Evolutionary conservation across 148 eudicot genomes (phyloP).

Genomic region (Persicaria maculosa): DNA sequence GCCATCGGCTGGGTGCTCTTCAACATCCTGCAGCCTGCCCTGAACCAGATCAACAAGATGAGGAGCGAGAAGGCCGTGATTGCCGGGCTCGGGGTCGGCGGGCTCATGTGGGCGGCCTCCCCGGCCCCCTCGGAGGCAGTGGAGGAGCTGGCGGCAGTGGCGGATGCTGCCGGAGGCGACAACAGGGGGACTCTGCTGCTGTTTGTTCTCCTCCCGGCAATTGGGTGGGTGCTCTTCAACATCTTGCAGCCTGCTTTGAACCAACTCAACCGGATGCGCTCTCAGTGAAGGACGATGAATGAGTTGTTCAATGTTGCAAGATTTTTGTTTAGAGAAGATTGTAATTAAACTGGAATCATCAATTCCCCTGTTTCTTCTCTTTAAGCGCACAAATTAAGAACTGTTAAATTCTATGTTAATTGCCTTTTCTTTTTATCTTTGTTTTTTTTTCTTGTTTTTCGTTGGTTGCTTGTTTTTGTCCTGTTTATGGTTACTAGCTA

Average conservation of each 20-base stretch:
- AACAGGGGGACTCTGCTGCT: constrained; percentile 72
- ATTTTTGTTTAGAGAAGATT: too few species aligned
- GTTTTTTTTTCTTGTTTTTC: too few species aligned
- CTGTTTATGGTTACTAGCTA: too few species aligned
- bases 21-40: constrained; percentile 81
- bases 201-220: constrained; percentile 74
- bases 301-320: too few species aligned
- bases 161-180: constrained; percentile 35
- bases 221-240: constrained; percentile 79
- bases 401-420: too few species aligned
- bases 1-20: constrained; percentile 84
- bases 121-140: constrained; percentile 34
- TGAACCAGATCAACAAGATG: constrained; percentile 77
- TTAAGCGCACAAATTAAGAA: too few species aligned
- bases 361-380: too few species aligned
- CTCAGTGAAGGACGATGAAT: constrained; percentile 22
- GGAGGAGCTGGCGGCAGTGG: constrained; percentile 31
- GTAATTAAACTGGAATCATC: too few species aligned
- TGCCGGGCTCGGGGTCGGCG: constrained; percentile 68
- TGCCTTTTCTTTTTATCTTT: too few species aligned
- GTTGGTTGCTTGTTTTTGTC: too few species aligned
- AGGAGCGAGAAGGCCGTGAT: constrained; percentile 44
- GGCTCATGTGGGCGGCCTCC: constrained; percentile 35
- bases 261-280: constrained; percentile 88
- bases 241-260: constrained; percentile 97